A percentile compares a stretch with the other conserved stretches of the same genome.
phyloP scores from a whole-genome alignment of 164 flowering plant species.

The Annona cherimola region DNA sequence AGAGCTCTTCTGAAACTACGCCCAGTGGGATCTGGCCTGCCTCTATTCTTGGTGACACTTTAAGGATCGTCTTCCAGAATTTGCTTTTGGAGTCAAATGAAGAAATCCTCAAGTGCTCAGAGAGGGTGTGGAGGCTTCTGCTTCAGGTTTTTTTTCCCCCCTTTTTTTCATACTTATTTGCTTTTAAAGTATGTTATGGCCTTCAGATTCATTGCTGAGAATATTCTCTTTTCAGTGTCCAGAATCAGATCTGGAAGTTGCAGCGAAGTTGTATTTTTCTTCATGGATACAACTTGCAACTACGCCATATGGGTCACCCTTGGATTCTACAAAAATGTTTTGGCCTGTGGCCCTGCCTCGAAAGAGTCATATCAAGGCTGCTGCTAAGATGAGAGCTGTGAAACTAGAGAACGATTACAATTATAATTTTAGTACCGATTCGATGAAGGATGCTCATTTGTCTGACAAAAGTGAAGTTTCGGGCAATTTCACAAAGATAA shows the following conservation, averaged over 20 bases:
- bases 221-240: slow-evolving; percentile 44
- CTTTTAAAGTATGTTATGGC: neutral
- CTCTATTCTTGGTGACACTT: slow-evolving; percentile 85
- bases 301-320: slow-evolving; percentile 78
- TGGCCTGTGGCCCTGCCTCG: slow-evolving; percentile 92
- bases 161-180: neutral
- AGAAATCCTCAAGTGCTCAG: slow-evolving; percentile 73
- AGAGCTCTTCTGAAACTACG: slow-evolving; percentile 37
- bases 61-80: slow-evolving; percentile 90
- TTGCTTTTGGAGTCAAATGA: slow-evolving; percentile 84
- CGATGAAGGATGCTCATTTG: slow-evolving; percentile 25
- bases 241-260: slow-evolving; percentile 61
- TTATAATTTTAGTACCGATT: slow-evolving; percentile 29
- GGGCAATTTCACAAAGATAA: slow-evolving; percentile 42
- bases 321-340: slow-evolving; percentile 88
- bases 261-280: slow-evolving; percentile 54
- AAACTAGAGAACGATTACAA: slow-evolving; percentile 51
- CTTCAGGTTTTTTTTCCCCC: slow-evolving; percentile 48
- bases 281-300: slow-evolving; percentile 84
- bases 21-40: slow-evolving; percentile 77
- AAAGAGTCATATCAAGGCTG: slow-evolving; percentile 82
- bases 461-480: slow-evolving; percentile 55
- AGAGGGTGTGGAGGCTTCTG: slow-evolving; percentile 92
- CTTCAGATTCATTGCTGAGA: slow-evolving; percentile 1
- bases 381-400: slow-evolving; percentile 94